Evolutionary conservation across 2,329 filamentous ascomycete genomes (phyloP).

Genomic region (Diaporthe sp.): DNA sequence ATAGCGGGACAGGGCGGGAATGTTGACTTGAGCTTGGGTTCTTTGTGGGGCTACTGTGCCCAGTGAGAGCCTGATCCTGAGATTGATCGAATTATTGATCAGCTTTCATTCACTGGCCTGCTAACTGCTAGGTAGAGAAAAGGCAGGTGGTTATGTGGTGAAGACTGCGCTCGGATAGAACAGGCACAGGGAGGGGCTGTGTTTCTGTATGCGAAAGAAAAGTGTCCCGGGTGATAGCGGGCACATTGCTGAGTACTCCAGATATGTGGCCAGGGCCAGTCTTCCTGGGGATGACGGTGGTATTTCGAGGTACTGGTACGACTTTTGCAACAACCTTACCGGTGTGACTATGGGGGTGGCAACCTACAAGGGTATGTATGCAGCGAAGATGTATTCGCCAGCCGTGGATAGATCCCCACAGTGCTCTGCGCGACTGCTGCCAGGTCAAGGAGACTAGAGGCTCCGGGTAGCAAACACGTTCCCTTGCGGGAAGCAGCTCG

Average conservation of each 20-base stretch:
- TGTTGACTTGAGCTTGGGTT: slow-evolving; percentile 28
- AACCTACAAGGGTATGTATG: slow-evolving; percentile 33
- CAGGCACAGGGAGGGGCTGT: slow-evolving; percentile 26
- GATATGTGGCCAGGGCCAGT: slow-evolving; percentile 20
- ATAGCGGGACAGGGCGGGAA: slow-evolving; percentile 36
- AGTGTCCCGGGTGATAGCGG: slow-evolving; percentile 19
- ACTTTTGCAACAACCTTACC: slow-evolving; percentile 29
- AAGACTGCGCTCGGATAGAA: slow-evolving; percentile 26
- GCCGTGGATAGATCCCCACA: slow-evolving; percentile 25
- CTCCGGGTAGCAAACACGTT: slow-evolving; percentile 5
- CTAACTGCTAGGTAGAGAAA: slow-evolving; percentile 4
- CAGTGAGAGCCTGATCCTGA: slow-evolving; percentile 29
- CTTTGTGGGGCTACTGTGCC: slow-evolving; percentile 39
- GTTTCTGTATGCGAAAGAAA: slow-evolving; percentile 24
- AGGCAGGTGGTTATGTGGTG: slow-evolving; percentile 20
- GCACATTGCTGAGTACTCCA: slow-evolving; percentile 24
- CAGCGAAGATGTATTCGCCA: slow-evolving; percentile 34
- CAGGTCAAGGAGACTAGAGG: slow-evolving; percentile 15
- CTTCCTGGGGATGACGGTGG: slow-evolving; percentile 17
- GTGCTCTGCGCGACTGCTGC: slow-evolving; percentile 26
- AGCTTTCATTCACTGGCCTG: slow-evolving; percentile 21
- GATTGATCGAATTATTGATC: slow-evolving; percentile 22
- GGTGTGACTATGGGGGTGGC: slow-evolving; percentile 36
- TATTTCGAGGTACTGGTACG: slow-evolving; percentile 35
- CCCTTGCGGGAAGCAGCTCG: slow-evolving; percentile 10